phyloP scores from a whole-genome alignment of 768 basidiomycete genomes.

The Russula griseocarnosa region DNA sequence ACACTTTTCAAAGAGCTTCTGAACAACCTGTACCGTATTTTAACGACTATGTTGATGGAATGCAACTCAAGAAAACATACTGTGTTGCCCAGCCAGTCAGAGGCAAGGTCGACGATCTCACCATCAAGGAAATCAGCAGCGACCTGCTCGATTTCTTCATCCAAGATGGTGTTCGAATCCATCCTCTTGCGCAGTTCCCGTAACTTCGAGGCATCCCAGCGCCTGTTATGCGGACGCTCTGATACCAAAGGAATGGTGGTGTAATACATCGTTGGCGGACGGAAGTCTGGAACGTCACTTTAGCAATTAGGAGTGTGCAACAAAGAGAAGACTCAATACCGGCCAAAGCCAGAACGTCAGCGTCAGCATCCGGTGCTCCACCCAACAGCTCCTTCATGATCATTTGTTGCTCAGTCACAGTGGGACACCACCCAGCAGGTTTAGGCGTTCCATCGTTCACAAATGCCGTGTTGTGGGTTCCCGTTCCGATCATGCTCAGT shows the following conservation, averaged over 20 bases:
- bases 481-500: constrained; percentile 81
- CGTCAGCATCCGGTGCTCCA: constrained; percentile 72
- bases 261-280: constrained; percentile 93
- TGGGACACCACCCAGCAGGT: constrained; percentile 61
- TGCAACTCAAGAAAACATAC: constrained; percentile 39
- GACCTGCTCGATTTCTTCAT: constrained; percentile 86
- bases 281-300: constrained; percentile 59
- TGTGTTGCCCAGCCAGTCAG: constrained; percentile 98
- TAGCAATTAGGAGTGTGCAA: background rate
- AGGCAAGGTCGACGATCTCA: constrained; percentile 91
- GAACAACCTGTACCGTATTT: constrained; percentile 63
- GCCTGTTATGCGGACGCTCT: constrained; percentile 77
- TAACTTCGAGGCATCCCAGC: constrained; percentile 91
- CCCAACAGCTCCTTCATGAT: constrained; percentile 89
- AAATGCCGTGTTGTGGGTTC: constrained; percentile 56
- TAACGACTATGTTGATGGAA: constrained; percentile 6
- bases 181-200: constrained; percentile 92
- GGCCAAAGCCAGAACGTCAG: constrained; percentile 78
- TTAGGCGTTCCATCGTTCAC: constrained; percentile 55
- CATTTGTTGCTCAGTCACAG: constrained; percentile 94
- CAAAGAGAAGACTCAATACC: constrained; percentile 45
- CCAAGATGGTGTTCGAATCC: constrained; percentile 81
- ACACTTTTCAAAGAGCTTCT: constrained; percentile 93
- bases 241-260: constrained; percentile 89
- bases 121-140: constrained; percentile 88